These are phyloP conservation scores for Ganoderma meredithae DNA, from an alignment of 1,284 basidiomycete genomes.

Conservation along the genomic window DNA sequence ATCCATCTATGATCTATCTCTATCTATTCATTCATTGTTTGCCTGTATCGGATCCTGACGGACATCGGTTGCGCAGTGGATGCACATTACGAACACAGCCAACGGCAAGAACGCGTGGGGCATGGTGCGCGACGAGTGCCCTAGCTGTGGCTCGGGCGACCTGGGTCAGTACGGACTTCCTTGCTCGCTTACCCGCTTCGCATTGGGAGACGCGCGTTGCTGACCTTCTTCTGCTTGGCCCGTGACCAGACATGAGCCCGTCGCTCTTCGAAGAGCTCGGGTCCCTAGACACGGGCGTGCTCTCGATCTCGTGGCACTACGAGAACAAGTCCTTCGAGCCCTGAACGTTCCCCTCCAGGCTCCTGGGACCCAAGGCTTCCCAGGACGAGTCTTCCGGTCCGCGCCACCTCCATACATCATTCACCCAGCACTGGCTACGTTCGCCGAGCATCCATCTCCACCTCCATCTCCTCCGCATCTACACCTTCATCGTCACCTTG, in stretches of 20 bases:
- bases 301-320: conserved; percentile 42
- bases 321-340: conserved; percentile 33
- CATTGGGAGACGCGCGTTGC: conserved; percentile 4
- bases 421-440: not conserved
- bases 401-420: conserved; percentile 9
- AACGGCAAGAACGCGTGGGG: conserved; percentile 43
- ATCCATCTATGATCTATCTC: not conserved
- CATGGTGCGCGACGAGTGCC: conserved; percentile 46
- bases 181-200: not conserved
- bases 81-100: conserved; percentile 43
- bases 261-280: conserved; percentile 41
- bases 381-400: not conserved
- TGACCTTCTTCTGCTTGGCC: conserved; percentile 7
- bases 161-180: conserved; percentile 40
- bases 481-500: not conserved
- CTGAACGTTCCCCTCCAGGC: conserved; percentile 12
- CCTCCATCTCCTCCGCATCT: too few species aligned
- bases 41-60: not conserved
- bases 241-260: conserved; percentile 40
- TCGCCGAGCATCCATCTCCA: not conserved
- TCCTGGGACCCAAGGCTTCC: too few species aligned
- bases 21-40: too few species aligned
- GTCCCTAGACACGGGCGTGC: conserved; percentile 39
- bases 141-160: conserved; percentile 43
- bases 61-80: conserved; percentile 29